Evolutionary conservation across 805 yeast genomes (phyloP).

Genomic region (Candida coquimbonensis): DNA sequence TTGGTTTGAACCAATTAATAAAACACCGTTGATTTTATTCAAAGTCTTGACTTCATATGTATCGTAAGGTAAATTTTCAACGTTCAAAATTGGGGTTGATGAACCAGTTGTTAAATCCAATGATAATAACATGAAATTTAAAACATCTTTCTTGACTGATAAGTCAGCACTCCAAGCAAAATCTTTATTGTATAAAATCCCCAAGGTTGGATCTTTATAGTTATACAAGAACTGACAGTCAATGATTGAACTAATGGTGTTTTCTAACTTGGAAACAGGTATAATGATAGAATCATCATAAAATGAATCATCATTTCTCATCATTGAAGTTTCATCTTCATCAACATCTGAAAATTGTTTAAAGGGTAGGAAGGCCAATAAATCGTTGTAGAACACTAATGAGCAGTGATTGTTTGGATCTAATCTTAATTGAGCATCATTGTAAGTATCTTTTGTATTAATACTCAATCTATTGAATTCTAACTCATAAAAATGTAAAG

Average conservation of each 20-base stretch:
- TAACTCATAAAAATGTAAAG: conserved; percentile 83
- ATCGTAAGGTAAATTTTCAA: conserved; percentile 69
- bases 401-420: conserved; percentile 59
- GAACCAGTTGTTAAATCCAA: conserved; percentile 45
- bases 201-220: conserved; percentile 79
- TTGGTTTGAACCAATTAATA: conserved; percentile 69
- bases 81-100: conserved; percentile 62
- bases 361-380: conserved; percentile 68
- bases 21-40: conserved; percentile 58
- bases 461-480: conserved; percentile 45
- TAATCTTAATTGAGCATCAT: conserved; percentile 23
- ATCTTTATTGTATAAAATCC: conserved; percentile 49
- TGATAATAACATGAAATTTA: conserved; percentile 55
- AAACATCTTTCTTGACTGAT: conserved; percentile 53
- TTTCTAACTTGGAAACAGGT: conserved; percentile 48
- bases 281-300: conserved; percentile 45
- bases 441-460: conserved; percentile 25
- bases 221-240: conserved; percentile 68
- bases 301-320: conserved; percentile 4
- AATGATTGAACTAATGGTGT: conserved; percentile 52
- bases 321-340: conserved; percentile 26
- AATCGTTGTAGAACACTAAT: conserved; percentile 56
- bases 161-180: conserved; percentile 78
- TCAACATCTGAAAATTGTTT: conserved; percentile 35
- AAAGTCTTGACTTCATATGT: conserved; percentile 57